phyloP scores from a whole-genome alignment of 345 rosid species.

The Eucalyptus regnans region DNA sequence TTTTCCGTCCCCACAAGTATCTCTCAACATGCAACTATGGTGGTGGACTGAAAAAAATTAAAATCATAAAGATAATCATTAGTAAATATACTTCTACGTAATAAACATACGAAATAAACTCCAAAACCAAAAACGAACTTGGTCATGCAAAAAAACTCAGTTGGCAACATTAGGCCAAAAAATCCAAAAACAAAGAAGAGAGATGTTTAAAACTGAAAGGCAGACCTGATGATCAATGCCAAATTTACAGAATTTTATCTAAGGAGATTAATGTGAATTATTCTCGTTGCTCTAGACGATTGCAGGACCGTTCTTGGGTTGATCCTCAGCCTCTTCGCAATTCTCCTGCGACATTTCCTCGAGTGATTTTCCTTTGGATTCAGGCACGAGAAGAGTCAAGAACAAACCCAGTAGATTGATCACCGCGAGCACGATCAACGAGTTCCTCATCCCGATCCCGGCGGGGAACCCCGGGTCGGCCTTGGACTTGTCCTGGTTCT shows the following conservation, averaged over 20 bases:
- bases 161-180: background rate
- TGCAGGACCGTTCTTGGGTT: background rate
- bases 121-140: background rate
- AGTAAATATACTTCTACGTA: background rate
- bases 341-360: conserved; percentile 1
- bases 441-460: conserved; percentile 1
- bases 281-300: background rate
- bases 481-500: conserved; percentile 1
- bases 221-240: background rate
- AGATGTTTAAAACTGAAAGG: background rate
- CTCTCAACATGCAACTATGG: background rate
- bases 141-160: background rate
- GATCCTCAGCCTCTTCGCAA: background rate
- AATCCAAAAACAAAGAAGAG: background rate
- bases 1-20: background rate
- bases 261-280: background rate
- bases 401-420: background rate
- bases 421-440: conserved; percentile 2
- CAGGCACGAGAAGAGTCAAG: conserved; percentile 10
- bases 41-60: background rate
- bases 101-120: background rate
- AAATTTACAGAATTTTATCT: background rate
- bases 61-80: background rate
- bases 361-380: conserved; percentile 6
- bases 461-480: conserved; percentile 2